Conservation (phyloP, 495 filamentous ascomycete genomes). For the Penicillium canescens region DNA sequence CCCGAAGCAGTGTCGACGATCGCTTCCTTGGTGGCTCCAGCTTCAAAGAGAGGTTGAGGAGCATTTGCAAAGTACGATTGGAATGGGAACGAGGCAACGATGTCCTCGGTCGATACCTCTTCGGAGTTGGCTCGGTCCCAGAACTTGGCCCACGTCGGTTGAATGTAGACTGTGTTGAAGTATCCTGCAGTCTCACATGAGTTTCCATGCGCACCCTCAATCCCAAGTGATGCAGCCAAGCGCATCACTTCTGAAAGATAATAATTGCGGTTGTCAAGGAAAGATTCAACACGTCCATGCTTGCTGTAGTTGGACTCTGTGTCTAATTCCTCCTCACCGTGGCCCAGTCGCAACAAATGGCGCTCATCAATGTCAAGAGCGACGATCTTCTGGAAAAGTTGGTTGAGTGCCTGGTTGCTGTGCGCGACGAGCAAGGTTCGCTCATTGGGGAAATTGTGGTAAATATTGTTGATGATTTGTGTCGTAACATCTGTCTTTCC, state of each 20-base stretch:
- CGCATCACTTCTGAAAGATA: slow-evolving; percentile 85
- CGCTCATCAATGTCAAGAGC: slow-evolving; percentile 93
- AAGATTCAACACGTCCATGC: slow-evolving; percentile 90
- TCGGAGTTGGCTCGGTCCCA: slow-evolving; percentile 58
- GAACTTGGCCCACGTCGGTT: slow-evolving; percentile 86
- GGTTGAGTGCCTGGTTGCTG: slow-evolving; percentile 96
- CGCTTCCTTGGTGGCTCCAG: slow-evolving; percentile 60
- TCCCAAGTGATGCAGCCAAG: slow-evolving; percentile 77
- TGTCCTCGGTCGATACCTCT: slow-evolving; percentile 55
- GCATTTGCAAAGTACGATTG: slow-evolving; percentile 85
- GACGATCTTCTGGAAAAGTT: slow-evolving; percentile 98
- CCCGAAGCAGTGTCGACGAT: slow-evolving; percentile 77
- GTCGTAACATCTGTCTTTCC: slow-evolving; percentile 98
- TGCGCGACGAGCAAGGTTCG: slow-evolving; percentile 92
- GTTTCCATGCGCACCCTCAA: slow-evolving; percentile 87
- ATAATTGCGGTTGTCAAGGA: slow-evolving; percentile 81
- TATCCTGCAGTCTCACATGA: slow-evolving; percentile 97
- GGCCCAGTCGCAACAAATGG: slow-evolving; percentile 88
- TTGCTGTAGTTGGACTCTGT: slow-evolving; percentile 91
- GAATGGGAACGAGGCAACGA: slow-evolving; percentile 84
- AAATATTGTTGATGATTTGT: slow-evolving; percentile 98
- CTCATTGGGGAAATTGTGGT: slow-evolving; percentile 94
- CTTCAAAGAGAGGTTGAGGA: slow-evolving; percentile 79
- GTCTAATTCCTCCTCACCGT: slow-evolving; percentile 91
- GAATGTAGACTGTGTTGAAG: slow-evolving; percentile 89